These are phyloP conservation scores for Epichloe amarillans DNA, from an alignment of 2,329 filamentous ascomycete species.

Conservation along the genomic window DNA sequence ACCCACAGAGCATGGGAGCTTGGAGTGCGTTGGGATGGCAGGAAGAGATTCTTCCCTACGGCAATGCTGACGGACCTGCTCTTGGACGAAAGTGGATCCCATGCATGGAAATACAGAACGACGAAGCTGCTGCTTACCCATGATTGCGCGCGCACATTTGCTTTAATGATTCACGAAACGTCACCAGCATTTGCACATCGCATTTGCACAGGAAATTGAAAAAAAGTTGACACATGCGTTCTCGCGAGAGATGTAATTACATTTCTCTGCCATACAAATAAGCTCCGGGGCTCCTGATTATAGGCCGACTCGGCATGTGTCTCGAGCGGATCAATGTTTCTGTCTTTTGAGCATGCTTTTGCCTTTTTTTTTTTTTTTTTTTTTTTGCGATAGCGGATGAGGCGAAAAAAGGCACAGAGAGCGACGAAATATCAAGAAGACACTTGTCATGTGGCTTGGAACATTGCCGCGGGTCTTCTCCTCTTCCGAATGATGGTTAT, in stretches of 20 bases:
- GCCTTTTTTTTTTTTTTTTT: not conserved
- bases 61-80: constrained; percentile 26
- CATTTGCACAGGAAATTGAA: constrained; percentile 1
- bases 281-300: not conserved
- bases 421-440: too few species aligned
- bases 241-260: not conserved
- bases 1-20: constrained; percentile 24
- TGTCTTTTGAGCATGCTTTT: not conserved
- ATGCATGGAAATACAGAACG: constrained; percentile 14
- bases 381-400: not conserved
- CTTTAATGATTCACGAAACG: constrained; percentile 7
- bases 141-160: constrained; percentile 8
- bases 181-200: not conserved
- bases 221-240: not conserved
- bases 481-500: not conserved
- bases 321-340: not conserved
- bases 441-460: not conserved
- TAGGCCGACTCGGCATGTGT: not conserved
- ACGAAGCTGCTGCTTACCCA: constrained; percentile 18
- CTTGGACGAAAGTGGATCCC: constrained; percentile 33
- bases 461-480: not conserved
- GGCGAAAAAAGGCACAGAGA: not conserved
- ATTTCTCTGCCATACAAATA: not conserved
- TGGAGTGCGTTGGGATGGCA: constrained; percentile 39
- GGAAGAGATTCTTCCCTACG: constrained; percentile 26